Base-by-base conservation (phyloP, 2,329 filamentous ascomycete genomes). In the Botrytis pseudocinerea region DNA sequence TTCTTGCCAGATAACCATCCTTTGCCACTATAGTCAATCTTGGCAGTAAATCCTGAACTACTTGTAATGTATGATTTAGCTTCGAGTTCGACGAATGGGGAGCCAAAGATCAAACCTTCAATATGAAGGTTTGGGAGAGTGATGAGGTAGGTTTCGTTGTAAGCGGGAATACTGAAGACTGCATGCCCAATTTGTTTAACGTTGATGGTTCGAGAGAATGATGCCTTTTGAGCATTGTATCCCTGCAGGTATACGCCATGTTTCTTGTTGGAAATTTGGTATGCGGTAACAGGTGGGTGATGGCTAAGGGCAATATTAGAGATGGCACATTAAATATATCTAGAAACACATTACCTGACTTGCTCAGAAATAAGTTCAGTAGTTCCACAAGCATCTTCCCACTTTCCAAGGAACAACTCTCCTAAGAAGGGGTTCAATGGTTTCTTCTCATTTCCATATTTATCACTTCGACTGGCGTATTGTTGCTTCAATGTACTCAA, bases 1-100 rank as follows among this genome's bases (percentile, higher is more conserved):
- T 97, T 98, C 87, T 97, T 97, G 77, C 95, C 96, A 63, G 92
- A 94, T 16, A 99, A 83, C 95, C 95, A 99, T 73, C 95, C 95
- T 82, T 94, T 95, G 79, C 95, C 95, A 75, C 90, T 92, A 85
- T 97, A 99, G 81, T 97, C 94, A 79, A 98, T 93, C 84, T 94
- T 95, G 76, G 93, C 89, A 7, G 94, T 92, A 84, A 92, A 98
- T 70, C 96, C 95, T 3, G 91, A 92, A 38, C 92, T 96, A 76
- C 93, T 96, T 72, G 90, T 89, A 79, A 99, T 98, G 83, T 92
- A 93, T 77, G 92, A 94, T 74, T 88, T 89, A 79, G 92, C 91
- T 80, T 97, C 94, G 61, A 98, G 88, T 83, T 99, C 96, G 76
- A 98, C 92, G 80, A 96, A 98, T 5, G 96, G 95, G 5, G 92